A percentile compares a stretch with the other conserved stretches of the same genome.
Evolutionary conservation across 305 asterid genomes (phyloP).

Genomic region (Nicotiana rustica): DNA sequence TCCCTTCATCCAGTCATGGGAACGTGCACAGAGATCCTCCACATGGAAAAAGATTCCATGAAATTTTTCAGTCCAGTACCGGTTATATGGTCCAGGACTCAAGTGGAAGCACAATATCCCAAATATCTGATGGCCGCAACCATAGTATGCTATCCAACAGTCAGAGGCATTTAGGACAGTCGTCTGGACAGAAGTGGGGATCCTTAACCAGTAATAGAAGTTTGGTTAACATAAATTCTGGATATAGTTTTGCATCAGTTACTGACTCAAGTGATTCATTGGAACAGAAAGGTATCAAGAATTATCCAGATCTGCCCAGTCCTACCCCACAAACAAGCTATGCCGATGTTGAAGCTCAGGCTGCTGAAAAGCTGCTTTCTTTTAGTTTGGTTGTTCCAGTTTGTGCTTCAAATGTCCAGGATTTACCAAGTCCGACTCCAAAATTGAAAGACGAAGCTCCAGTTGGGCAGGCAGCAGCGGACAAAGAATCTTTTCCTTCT

Average conservation of each 20-base stretch:
- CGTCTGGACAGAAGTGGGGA: conserved; percentile 57
- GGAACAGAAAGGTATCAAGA: conserved; percentile 44
- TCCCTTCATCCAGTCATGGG: conserved; percentile 48
- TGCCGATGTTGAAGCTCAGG: conserved; percentile 44
- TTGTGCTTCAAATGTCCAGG: conserved; percentile 50
- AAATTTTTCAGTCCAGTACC: conserved; percentile 37
- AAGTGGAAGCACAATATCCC: conserved; percentile 38
- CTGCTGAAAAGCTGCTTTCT: conserved; percentile 51
- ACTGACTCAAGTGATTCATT: conserved; percentile 44
- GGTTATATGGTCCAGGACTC: conserved; percentile 43
- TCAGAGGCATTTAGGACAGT: conserved; percentile 41
- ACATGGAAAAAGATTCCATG: conserved; percentile 40
- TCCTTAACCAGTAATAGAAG: conserved; percentile 50
- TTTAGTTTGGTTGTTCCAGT: conserved; percentile 46
- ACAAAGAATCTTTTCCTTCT: conserved; percentile 47
- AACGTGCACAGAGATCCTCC: conserved; percentile 39
- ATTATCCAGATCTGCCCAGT: conserved; percentile 55
- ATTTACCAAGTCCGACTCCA: conserved; percentile 61
- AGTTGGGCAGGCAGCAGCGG: conserved; percentile 48
- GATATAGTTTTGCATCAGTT: conserved; percentile 44
- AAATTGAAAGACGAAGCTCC: conserved; percentile 36
- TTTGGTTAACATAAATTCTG: conserved; percentile 48
- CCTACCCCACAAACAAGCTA: conserved; percentile 50
- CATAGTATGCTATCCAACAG: conserved; percentile 41
- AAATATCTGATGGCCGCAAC: conserved; percentile 39